Percentiles rank a stretch among this genome's conserved stretches.
These are phyloP conservation scores for Aspergillus caelatus DNA, from an alignment of 2,329 filamentous ascomycete species.

Conservation along the genomic window DNA sequence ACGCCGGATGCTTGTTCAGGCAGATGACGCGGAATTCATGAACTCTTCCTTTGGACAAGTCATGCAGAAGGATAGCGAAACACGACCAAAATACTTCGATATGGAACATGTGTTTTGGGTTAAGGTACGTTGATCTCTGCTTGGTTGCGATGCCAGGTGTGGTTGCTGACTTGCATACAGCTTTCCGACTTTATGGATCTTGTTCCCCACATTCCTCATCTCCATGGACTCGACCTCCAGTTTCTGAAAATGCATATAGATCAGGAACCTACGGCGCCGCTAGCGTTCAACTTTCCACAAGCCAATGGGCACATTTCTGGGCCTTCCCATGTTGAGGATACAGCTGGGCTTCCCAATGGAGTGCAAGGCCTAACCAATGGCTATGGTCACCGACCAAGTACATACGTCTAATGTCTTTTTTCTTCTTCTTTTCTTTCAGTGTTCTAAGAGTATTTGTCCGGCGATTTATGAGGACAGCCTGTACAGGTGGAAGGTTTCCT, in stretches of 20 bases:
- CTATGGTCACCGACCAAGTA: slow-evolving; percentile 41
- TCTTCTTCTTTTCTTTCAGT: slow-evolving; percentile 29
- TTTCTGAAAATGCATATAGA: slow-evolving; percentile 46
- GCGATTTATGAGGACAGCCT: slow-evolving; percentile 17
- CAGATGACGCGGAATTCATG: slow-evolving; percentile 41
- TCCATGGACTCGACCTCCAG: slow-evolving; percentile 45
- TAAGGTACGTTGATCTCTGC: slow-evolving; percentile 39
- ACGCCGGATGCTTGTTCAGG: slow-evolving; percentile 48
- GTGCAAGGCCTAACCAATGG: slow-evolving; percentile 40
- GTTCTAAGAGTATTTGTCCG: slow-evolving; percentile 15
- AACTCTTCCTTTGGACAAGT: slow-evolving; percentile 43
- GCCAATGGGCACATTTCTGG: slow-evolving; percentile 35
- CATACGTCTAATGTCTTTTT: slow-evolving; percentile 42
- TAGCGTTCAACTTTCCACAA: slow-evolving; percentile 23
- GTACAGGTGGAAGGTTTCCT: slow-evolving; percentile 37
- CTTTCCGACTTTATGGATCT: slow-evolving; percentile 55
- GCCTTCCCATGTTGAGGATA: slow-evolving; percentile 21
- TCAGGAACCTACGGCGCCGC: slow-evolving; percentile 32
- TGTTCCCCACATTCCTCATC: slow-evolving; percentile 51
- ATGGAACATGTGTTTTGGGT: slow-evolving; percentile 57
- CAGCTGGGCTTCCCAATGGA: slow-evolving; percentile 23
- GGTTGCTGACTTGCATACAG: slow-evolving; percentile 30
- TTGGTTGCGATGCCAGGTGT: not conserved
- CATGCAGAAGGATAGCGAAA: slow-evolving; percentile 46
- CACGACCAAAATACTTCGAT: slow-evolving; percentile 50